Evolutionary conservation across 2,329 filamentous ascomycete genomes (phyloP).

Genomic region (Pseudocercospora cruenta): DNA sequence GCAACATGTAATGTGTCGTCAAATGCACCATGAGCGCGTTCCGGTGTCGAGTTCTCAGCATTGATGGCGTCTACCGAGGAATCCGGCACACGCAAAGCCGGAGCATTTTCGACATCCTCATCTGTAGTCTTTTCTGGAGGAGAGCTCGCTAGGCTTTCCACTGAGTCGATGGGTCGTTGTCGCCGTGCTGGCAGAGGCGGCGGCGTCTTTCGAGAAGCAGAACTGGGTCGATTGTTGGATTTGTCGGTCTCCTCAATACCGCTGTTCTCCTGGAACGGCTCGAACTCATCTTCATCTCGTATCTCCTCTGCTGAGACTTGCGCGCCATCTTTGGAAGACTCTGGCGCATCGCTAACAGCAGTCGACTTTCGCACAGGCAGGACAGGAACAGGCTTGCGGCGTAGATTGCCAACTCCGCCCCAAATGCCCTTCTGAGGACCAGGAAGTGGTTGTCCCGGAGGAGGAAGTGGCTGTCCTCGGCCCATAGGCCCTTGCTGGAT

Average conservation of each 20-base stretch:
- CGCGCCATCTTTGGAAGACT: background rate
- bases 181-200: slow-evolving; percentile 22
- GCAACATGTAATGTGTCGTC: slow-evolving; percentile 11
- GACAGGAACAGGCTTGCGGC: slow-evolving; percentile 24
- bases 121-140: background rate
- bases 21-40: slow-evolving; percentile 14
- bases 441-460: slow-evolving; percentile 78
- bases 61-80: slow-evolving; percentile 18
- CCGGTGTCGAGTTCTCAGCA: slow-evolving; percentile 20
- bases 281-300: slow-evolving; percentile 24
- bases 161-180: background rate
- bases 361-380: background rate
- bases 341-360: background rate
- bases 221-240: background rate
- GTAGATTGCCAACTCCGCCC: slow-evolving; percentile 17
- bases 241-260: background rate
- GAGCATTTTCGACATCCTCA: background rate
- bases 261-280: slow-evolving; percentile 29
- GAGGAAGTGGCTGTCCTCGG: slow-evolving; percentile 78
- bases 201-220: background rate
- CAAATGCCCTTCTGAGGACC: slow-evolving; percentile 36
- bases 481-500: slow-evolving; percentile 67
- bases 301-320: background rate
- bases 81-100: slow-evolving; percentile 20
- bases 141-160: background rate